Percentiles rank a stretch among this genome's conserved stretches.
Conservation (phyloP, 305 asterid species). For the Salvia sclarea region DNA sequence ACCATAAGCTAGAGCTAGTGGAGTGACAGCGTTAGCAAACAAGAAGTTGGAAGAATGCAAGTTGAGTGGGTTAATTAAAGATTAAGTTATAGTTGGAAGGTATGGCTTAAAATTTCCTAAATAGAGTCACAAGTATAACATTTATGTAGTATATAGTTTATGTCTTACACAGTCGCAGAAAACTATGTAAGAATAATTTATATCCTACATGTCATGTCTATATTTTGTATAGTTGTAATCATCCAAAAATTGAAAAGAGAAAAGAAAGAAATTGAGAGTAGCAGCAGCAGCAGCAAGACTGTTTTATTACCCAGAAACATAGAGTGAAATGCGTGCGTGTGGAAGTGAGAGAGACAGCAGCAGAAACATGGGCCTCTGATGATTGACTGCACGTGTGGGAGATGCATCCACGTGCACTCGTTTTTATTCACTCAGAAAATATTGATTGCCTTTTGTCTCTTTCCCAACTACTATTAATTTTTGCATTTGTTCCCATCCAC, state of each 20-base stretch:
- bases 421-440: constrained; percentile 50
- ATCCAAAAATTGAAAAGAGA: background rate
- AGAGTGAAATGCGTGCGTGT: constrained; percentile 35
- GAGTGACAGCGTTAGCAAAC: background rate
- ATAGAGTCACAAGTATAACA: background rate
- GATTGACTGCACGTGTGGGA: constrained; percentile 89
- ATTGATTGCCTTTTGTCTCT: constrained; percentile 58
- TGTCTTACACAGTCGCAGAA: background rate
- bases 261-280: background rate
- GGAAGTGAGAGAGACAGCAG: constrained; percentile 43
- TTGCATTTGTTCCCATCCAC: constrained; percentile 32
- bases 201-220: background rate
- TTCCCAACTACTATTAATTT: constrained; percentile 32
- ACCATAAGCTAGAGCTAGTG: background rate
- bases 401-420: constrained; percentile 81
- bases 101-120: background rate
- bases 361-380: constrained; percentile 47
- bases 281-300: background rate
- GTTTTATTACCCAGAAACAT: constrained; percentile 25
- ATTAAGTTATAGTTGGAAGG: background rate
- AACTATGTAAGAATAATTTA: background rate
- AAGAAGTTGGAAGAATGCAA: background rate
- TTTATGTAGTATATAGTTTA: too few relatives aligned
- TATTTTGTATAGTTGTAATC: background rate
- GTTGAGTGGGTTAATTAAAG: background rate